These are phyloP conservation scores for Ganoderma sinense DNA, from an alignment of 1,284 basidiomycete species.

Conservation along the genomic window DNA sequence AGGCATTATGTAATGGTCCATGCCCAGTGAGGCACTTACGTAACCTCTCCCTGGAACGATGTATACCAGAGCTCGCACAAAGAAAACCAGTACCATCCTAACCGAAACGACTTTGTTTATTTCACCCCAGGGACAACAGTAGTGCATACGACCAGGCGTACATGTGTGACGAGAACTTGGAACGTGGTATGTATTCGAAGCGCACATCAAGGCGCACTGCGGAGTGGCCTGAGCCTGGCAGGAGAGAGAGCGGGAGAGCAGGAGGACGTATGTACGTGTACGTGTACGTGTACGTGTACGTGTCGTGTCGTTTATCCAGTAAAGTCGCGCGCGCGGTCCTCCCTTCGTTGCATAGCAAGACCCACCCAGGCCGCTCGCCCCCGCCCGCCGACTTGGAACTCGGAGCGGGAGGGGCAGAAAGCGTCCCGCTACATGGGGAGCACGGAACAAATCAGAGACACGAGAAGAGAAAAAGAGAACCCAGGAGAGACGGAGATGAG, in stretches of 20 bases:
- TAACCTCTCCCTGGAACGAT: not conserved
- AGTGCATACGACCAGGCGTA: not conserved
- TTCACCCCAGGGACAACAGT: not conserved
- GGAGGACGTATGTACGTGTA: not conserved
- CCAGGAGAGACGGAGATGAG: not conserved
- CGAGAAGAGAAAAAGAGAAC: not conserved
- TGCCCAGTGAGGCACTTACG: too few species aligned
- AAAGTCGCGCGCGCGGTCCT: not conserved
- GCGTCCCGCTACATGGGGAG: conserved; percentile 5
- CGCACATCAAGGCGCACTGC: conserved; percentile 1
- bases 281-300: conserved; percentile 3
- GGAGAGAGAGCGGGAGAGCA: not conserved
- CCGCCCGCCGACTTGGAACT: not conserved
- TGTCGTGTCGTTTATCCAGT: conserved; percentile 8
- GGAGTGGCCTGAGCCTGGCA: not conserved
- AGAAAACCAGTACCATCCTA: not conserved
- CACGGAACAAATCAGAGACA: not conserved
- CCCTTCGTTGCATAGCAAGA: not conserved
- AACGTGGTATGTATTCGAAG: not conserved
- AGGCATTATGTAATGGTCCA: too few species aligned
- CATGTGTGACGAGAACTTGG: not conserved
- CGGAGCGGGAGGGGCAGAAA: conserved; percentile 2
- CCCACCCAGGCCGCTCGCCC: conserved; percentile 1
- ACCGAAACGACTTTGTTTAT: not conserved
- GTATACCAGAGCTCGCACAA: not conserved